Conservation (phyloP, 2,329 filamentous ascomycete species). For the Epichloe gansuensis region DNA sequence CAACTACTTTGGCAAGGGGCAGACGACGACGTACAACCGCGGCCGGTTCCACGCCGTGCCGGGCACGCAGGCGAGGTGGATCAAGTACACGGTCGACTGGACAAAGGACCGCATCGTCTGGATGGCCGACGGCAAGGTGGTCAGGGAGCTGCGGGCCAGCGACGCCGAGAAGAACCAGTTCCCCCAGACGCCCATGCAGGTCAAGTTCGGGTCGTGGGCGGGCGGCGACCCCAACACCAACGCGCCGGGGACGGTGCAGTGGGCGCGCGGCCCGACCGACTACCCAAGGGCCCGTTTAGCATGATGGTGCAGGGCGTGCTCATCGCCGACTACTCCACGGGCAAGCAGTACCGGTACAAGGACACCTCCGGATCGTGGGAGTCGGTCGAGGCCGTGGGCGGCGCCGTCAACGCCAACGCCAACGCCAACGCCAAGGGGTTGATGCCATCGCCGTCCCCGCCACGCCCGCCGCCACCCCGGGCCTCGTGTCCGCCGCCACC, state of each 20-base stretch:
- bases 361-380: slow-evolving; percentile 67
- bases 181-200: slow-evolving; percentile 88
- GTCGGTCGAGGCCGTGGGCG: slow-evolving; percentile 72
- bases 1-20: slow-evolving; percentile 95
- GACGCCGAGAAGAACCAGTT: slow-evolving; percentile 66
- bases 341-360: slow-evolving; percentile 70
- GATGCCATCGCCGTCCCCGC: slow-evolving; percentile 45
- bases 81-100: slow-evolving; percentile 90
- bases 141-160: slow-evolving; percentile 60
- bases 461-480: slow-evolving; percentile 49
- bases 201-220: slow-evolving; percentile 87
- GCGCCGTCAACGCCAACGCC: slow-evolving; percentile 58
- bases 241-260: slow-evolving; percentile 68
- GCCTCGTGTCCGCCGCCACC: slow-evolving; percentile 51
- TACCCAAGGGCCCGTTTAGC: slow-evolving; percentile 72
- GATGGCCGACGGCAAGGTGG: slow-evolving; percentile 66
- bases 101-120: slow-evolving; percentile 74
- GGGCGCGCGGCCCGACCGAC: slow-evolving; percentile 78
- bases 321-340: slow-evolving; percentile 88
- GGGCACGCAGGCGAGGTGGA: slow-evolving; percentile 62
- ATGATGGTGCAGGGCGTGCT: slow-evolving; percentile 71
- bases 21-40: slow-evolving; percentile 75
- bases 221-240: slow-evolving; percentile 73
- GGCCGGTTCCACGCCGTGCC: slow-evolving; percentile 61
- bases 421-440: slow-evolving; percentile 21